Evolutionary conservation across 495 filamentous ascomycete genomes (phyloP), one percentile per base, ranked within the genome.

Genomic region (Hypomontagnella submonticulosa): DNA sequence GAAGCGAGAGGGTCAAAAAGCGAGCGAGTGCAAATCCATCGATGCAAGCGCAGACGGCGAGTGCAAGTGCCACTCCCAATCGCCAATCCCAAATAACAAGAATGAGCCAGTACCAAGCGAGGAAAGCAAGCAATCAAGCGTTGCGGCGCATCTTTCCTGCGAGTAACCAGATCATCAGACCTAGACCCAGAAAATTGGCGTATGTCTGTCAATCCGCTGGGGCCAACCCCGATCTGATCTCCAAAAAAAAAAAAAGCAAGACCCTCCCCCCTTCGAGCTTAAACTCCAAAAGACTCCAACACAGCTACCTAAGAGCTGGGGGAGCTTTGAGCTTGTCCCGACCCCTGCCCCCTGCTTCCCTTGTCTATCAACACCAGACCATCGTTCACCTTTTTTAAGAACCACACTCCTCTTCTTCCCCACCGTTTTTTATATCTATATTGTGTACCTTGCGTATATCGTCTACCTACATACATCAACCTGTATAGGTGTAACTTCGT

Each of bases 1-100:
- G 66, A 73, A 76, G 72, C 69, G 70, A 71, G 61, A 33, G 15
- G 37, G 32, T 30, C 33, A 57, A 43, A 47, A 54, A 61, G 38
- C 57, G 30, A 61, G 48, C 49, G 47, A 61, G 40, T 11, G 43
- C 50, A n/a, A n/a, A n/a, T n/a, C n/a, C n/a, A n/a, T n/a, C n/a
- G n/a, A n/a, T n/a, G n/a, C n/a, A n/a, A n/a, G n/a, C n/a, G n/a
- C n/a, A n/a, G n/a, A n/a, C n/a, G n/a, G n/a, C n/a, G 38, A 34
- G 11, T 36, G 19, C 55, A 50, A 49, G 37, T 36, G 30, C 23
- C 2, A 27, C 2, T 3, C 23, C 23, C 2, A 27, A 27, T 3
- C 23, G 23, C 6, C 23, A 27, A 27, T 27, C 3, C 6, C 23
- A 27, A n/a, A 27, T 27, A 27, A 2, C 23, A 27, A n/a, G n/a